Conservation (phyloP, 306 rosid genomes). For the Mimosa pudica region DNA sequence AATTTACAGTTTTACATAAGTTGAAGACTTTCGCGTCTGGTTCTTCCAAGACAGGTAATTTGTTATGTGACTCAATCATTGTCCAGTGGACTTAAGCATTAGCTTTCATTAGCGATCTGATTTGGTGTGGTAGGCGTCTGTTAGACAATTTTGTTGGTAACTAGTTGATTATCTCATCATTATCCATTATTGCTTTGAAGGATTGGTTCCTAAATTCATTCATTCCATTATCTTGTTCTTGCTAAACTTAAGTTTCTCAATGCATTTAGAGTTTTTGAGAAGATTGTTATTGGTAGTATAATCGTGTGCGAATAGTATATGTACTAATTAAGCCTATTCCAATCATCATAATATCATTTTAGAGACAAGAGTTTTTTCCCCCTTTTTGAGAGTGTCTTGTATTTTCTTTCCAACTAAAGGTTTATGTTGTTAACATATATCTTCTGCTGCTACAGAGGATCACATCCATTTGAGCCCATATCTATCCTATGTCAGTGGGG, state of each 20-base stretch:
- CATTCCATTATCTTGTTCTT: background rate
- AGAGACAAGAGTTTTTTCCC: background rate
- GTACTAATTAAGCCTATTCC: slow-evolving; percentile 1
- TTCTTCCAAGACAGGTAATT: slow-evolving; percentile 78
- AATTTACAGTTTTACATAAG: slow-evolving; percentile 81
- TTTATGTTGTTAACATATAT: slow-evolving; percentile 23
- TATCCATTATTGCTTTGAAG: background rate
- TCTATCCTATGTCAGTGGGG: slow-evolving; percentile 87
- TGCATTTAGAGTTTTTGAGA: background rate
- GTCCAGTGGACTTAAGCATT: slow-evolving; percentile 4
- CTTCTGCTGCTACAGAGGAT: slow-evolving; percentile 68
- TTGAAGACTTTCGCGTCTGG: slow-evolving; percentile 87
- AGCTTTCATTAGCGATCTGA: background rate
- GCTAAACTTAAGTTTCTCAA: background rate
- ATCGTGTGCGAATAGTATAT: background rate
- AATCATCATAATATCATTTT: background rate
- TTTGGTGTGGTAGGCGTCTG: background rate
- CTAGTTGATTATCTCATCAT: slow-evolving; percentile 4
- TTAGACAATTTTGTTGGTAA: slow-evolving; percentile 1
- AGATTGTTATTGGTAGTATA: slow-evolving; percentile 14
- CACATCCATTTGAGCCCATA: slow-evolving; percentile 80
- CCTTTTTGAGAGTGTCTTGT: background rate
- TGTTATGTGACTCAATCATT: slow-evolving; percentile 5
- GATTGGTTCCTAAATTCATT: background rate
- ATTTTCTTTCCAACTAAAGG: slow-evolving; percentile 3